These are phyloP conservation scores for Leccinum subgranulosum DNA, from an alignment of 768 basidiomycete genomes.

Conservation along the genomic window DNA sequence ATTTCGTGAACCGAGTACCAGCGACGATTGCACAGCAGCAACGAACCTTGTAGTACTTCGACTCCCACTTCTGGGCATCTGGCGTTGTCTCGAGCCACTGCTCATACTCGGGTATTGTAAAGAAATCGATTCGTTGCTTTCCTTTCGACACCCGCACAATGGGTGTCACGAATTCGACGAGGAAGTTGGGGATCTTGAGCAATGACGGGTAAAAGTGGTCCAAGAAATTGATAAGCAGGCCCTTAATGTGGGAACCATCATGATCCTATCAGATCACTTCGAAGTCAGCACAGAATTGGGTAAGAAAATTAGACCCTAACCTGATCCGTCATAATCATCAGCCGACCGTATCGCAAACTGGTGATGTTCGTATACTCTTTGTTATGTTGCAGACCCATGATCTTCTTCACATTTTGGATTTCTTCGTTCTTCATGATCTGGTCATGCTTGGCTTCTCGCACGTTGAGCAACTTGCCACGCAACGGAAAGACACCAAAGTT, in stretches of 20 bases:
- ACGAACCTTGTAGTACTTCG: slow-evolving; percentile 95
- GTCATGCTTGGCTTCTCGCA: slow-evolving; percentile 93
- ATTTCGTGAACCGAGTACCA: not conserved
- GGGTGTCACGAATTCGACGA: slow-evolving; percentile 98
- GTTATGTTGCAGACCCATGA: slow-evolving; percentile 93
- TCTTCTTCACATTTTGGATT: slow-evolving; percentile 96
- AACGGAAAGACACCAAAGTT: slow-evolving; percentile 97
- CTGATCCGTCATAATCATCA: slow-evolving; percentile 99
- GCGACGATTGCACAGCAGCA: not conserved
- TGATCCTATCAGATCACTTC: slow-evolving; percentile 68
- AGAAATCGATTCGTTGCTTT: slow-evolving; percentile 79
- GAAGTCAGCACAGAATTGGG: not conserved
- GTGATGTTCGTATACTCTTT: slow-evolving; percentile 73
- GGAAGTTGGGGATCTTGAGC: slow-evolving; percentile 83
- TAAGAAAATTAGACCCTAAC: slow-evolving; percentile 36
- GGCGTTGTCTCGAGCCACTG: slow-evolving; percentile 82
- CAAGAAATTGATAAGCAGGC: slow-evolving; percentile 96
- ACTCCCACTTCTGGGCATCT: slow-evolving; percentile 77
- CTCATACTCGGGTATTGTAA: slow-evolving; percentile 96
- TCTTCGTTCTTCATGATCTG: slow-evolving; percentile 99
- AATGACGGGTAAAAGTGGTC: slow-evolving; percentile 97
- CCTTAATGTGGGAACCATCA: slow-evolving; percentile 99
- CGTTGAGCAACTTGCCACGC: slow-evolving; percentile 94
- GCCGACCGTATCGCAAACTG: slow-evolving; percentile 83
- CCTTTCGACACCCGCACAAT: slow-evolving; percentile 93